A percentile compares a stretch with the other conserved stretches of the same genome.
Evolutionary conservation across 768 basidiomycete species (phyloP).

Genomic region (Termitomyces sp.): DNA sequence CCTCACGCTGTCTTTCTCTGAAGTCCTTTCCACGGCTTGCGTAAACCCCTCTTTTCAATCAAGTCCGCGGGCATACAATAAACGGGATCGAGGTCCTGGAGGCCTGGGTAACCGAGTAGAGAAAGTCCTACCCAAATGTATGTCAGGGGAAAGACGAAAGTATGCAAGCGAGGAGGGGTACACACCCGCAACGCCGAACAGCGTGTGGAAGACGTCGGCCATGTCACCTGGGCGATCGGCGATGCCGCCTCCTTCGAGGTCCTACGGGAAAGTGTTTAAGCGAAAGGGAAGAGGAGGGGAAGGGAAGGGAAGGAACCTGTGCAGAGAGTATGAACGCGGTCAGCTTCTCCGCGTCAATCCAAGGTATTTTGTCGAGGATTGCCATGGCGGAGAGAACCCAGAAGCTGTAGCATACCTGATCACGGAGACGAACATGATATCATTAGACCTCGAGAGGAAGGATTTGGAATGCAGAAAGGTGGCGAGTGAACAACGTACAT

Average conservation of each 20-base stretch:
- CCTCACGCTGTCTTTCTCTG: slow-evolving; percentile 23
- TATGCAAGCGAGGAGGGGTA: background rate
- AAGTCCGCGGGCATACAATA: slow-evolving; percentile 90
- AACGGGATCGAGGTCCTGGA: slow-evolving; percentile 87
- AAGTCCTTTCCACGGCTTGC: slow-evolving; percentile 60
- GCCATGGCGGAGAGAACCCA: slow-evolving; percentile 91
- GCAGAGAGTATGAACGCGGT: slow-evolving; percentile 81
- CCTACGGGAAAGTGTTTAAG: slow-evolving; percentile 38
- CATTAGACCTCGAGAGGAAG: background rate
- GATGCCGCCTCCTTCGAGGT: slow-evolving; percentile 87
- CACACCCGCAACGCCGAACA: slow-evolving; percentile 83
- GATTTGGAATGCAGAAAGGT: background rate
- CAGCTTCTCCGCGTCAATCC: slow-evolving; percentile 85
- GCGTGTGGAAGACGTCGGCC: slow-evolving; percentile 96
- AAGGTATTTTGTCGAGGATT: slow-evolving; percentile 74
- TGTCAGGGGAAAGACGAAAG: background rate
- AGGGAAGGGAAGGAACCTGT: slow-evolving; percentile 43
- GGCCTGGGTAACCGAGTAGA: slow-evolving; percentile 77
- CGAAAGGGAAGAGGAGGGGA: background rate
- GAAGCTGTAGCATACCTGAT: slow-evolving; percentile 93
- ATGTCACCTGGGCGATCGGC: slow-evolving; percentile 91
- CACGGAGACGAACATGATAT: background rate
- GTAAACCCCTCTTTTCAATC: slow-evolving; percentile 65
- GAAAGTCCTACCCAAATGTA: slow-evolving; percentile 59
- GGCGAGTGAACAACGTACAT: slow-evolving; percentile 54